Evolutionary conservation across 305 asterid species (phyloP).

Genomic region (Solanum hybrid): DNA sequence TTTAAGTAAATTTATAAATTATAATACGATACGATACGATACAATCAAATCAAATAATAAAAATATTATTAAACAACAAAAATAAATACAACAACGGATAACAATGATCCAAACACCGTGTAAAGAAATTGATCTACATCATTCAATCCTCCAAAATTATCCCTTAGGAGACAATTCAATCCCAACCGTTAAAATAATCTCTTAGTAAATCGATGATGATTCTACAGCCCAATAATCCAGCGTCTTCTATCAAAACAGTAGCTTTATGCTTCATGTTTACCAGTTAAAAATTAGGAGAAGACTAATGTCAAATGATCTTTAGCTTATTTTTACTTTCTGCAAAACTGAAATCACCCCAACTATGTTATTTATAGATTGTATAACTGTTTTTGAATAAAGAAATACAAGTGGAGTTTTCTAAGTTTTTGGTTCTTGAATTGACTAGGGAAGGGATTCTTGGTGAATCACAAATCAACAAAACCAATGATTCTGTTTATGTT

Average conservation of each 20-base stretch:
- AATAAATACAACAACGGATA: too few species aligned
- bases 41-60: too few species aligned
- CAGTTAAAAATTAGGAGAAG: neutral
- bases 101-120: too few species aligned
- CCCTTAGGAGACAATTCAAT: neutral
- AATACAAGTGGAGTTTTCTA: neutral
- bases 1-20: too few species aligned
- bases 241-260: neutral
- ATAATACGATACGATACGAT: too few species aligned
- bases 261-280: neutral
- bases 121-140: too few species aligned
- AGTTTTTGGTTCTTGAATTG: slow-evolving; percentile 27
- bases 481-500: slow-evolving; percentile 23
- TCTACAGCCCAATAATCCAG: neutral
- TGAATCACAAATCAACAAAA: slow-evolving; percentile 7
- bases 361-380: neutral
- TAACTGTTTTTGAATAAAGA: neutral
- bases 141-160: too few species aligned
- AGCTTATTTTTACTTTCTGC: neutral
- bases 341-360: neutral
- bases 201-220: neutral
- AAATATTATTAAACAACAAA: too few species aligned
- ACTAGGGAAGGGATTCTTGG: slow-evolving; percentile 26
- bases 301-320: neutral
- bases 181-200: neutral